A percentile compares a stretch with the other conserved stretches of the same genome.
Conservation (phyloP, 257 asterid genomes). For the Fraxinus americana region DNA sequence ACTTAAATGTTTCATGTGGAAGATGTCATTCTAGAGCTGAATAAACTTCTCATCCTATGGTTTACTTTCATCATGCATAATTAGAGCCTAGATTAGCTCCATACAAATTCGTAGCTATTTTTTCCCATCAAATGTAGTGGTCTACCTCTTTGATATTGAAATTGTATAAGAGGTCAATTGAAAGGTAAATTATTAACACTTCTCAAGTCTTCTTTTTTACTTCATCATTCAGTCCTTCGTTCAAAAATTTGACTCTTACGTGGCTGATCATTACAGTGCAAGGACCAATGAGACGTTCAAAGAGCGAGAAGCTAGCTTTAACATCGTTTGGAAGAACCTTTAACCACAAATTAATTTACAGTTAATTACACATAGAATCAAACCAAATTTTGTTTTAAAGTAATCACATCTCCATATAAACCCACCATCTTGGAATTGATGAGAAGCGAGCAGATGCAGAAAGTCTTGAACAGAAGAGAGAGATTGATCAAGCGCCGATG, state of each 20-base stretch:
- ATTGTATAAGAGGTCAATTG: no score
- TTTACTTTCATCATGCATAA: constrained; percentile 54
- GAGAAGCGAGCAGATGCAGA: not conserved
- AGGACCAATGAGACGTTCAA: no score
- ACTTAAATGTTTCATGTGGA: constrained; percentile 66
- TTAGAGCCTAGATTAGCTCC: no score
- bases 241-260: no score
- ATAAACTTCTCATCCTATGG: constrained; percentile 88
- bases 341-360: not conserved
- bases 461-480: not conserved
- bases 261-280: no score
- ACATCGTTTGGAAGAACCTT: constrained; percentile 2
- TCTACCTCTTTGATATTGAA: no score
- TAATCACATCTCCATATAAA: not conserved
- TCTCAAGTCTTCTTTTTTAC: no score
- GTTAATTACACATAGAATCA: not conserved
- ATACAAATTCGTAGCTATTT: no score
- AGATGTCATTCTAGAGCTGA: constrained; percentile 81
- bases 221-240: no score
- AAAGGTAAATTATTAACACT: no score
- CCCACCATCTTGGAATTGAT: not conserved
- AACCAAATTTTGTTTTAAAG: not conserved
- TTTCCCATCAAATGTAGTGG: no score
- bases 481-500: not conserved
- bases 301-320: no score